Conservation (phyloP, 352 stramenopile genomes). For the Phytophthora pinifolia region DNA sequence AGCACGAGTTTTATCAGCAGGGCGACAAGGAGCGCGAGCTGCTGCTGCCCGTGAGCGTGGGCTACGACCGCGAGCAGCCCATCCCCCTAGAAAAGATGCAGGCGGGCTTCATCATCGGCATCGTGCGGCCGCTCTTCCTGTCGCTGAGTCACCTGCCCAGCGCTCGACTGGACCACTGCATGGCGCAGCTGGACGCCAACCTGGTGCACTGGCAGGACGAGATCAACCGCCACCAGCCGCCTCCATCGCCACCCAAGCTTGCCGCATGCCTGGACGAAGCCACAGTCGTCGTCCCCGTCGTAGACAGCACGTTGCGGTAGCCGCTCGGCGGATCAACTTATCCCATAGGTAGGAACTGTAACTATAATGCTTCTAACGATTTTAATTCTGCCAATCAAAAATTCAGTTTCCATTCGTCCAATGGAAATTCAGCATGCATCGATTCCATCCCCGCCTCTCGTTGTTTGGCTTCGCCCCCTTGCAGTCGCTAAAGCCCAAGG, state of each 20-base stretch:
- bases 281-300: neutral
- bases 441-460: conserved; percentile 19
- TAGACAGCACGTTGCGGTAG: conserved; percentile 12
- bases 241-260: conserved; percentile 7
- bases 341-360: conserved; percentile 21
- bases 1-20: conserved; percentile 94
- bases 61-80: conserved; percentile 88
- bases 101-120: conserved; percentile 93
- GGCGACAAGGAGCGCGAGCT: conserved; percentile 93
- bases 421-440: conserved; percentile 3
- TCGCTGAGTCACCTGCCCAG: conserved; percentile 56
- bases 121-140: conserved; percentile 81
- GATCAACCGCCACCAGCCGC: conserved; percentile 45
- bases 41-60: conserved; percentile 83
- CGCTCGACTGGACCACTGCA: conserved; percentile 56
- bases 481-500: conserved; percentile 20
- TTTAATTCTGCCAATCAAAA: neutral
- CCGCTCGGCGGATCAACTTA: neutral
- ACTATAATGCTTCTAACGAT: neutral
- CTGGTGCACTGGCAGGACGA: conserved; percentile 68
- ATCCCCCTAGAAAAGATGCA: conserved; percentile 90
- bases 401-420: conserved; percentile 9
- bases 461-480: conserved; percentile 26
- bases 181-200: conserved; percentile 69
- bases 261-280: conserved; percentile 12